Base-by-base conservation (phyloP, 1,139 yeast genomes). In the Debaryomyces subglobosus region DNA sequence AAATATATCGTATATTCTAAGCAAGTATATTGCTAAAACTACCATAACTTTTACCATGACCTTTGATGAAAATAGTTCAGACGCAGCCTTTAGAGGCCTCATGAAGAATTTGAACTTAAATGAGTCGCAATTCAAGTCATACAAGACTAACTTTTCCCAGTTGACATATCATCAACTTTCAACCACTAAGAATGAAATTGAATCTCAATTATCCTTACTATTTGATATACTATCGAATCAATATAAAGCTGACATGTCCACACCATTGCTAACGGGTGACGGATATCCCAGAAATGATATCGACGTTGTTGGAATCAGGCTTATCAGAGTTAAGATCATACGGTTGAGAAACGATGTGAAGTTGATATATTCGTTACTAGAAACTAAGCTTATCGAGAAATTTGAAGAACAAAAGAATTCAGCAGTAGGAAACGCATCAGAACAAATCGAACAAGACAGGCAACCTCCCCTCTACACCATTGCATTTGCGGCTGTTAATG, bases 281-380 rank as follows among this genome's bases (percentile, higher is more conserved):
- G 97, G 97, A 33, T 94, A 81, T 57, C 99, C 99, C 0, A 72
- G 97, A 34, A 69, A 76, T 13, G 98, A 94, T 62, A 79, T 92
- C 29, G 96, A 94, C 59, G 88, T 92, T 5, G 83, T 86, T 3
- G 78, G 87, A 34, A 72, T 84, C 2, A 70, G 95, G 46, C 68
- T 80, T n/a, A 61, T 82, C 0, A 65, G 97, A 52, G 79, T 84
- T 7, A 79, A 79, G 58, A 81, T 91, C 36, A 84, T 87, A 42
- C 72, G 88, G 48, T 71, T 86, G 46, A 72, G 84, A 50, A 91
- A 90, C 60, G 97, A 92, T 64, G 73, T 85, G 53, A 75, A 72
- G 49, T 63, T 60, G 18, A 67, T 89, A 12, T 63, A 85, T 52
- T 64, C 69, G n/a, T 63, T 71, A 35, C 61, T 89, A 9, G 84